These are phyloP conservation scores for Polygonum maritimum DNA, from an alignment of 148 eudicot species.

Conservation along the genomic window DNA sequence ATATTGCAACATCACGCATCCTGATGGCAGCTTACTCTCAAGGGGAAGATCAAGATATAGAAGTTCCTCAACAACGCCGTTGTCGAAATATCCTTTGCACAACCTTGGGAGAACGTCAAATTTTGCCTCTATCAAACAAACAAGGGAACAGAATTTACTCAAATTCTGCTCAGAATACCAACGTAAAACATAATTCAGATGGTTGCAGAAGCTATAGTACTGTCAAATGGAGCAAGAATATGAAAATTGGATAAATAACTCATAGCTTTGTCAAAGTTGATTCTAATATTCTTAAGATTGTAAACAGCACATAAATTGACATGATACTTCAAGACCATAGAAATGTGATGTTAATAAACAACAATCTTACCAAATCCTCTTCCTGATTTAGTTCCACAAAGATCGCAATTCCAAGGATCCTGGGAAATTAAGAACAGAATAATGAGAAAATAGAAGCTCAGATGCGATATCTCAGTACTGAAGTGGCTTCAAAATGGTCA, in stretches of 20 bases:
- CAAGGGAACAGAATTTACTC: background rate
- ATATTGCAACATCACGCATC: constrained; percentile 34
- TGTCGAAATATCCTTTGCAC: constrained; percentile 26
- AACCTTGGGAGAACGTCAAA: constrained; percentile 38
- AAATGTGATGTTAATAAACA: background rate
- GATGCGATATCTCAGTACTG: background rate
- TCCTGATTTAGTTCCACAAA: constrained; percentile 30
- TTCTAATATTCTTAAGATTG: background rate
- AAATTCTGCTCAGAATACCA: background rate
- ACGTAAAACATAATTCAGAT: background rate
- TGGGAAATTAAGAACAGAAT: constrained; percentile 3
- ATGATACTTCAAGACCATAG: background rate
- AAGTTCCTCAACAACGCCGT: constrained; percentile 53
- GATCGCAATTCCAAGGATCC: constrained; percentile 32
- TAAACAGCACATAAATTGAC: background rate
- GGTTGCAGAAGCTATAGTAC: background rate
- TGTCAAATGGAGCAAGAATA: background rate
- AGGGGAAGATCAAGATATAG: constrained; percentile 37
- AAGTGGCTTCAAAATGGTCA: background rate
- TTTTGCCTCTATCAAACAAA: constrained; percentile 25
- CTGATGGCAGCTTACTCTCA: constrained; percentile 31
- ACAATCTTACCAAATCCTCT: constrained; percentile 49
- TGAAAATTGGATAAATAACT: constrained; percentile 5
- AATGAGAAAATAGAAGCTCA: constrained; percentile 7
- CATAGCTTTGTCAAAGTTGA: background rate